A percentile compares a stretch with the other conserved stretches of the same genome.
phyloP scores from a whole-genome alignment of 179 eudicot genomes.

The Carnegiea gigantea region DNA sequence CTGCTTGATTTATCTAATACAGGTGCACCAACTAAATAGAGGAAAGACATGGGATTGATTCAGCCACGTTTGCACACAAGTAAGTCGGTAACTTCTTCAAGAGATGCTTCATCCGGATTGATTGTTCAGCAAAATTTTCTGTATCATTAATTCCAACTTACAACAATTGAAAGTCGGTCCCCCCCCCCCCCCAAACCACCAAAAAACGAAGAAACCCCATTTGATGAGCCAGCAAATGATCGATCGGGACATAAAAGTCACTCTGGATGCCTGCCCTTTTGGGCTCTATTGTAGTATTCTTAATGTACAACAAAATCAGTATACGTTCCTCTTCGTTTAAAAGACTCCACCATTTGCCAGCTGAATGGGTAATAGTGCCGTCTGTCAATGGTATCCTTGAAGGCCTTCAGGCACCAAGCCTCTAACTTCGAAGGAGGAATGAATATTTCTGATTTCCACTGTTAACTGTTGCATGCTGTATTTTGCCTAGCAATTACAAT shows the following conservation, averaged over 20 bases:
- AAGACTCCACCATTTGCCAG: neutral
- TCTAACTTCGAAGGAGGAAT: neutral
- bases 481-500: constrained; percentile 23
- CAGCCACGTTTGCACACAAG: neutral
- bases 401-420: neutral
- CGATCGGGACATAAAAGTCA: neutral
- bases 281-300: neutral
- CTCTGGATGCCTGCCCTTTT: neutral
- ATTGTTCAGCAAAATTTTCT: constrained; percentile 6
- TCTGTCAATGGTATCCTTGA: neutral
- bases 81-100: neutral
- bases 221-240: neutral
- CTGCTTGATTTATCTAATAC: too few relatives aligned
- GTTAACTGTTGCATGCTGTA: neutral
- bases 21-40: too few relatives aligned
- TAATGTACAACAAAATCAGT: constrained; percentile 9
- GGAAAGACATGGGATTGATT: neutral
- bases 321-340: neutral
- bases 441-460: neutral
- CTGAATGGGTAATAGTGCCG: neutral
- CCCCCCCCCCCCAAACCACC: neutral
- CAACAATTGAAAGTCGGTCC: neutral
- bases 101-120: neutral
- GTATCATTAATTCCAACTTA: neutral
- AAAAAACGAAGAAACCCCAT: neutral